Evolutionary conservation across 805 yeast genomes (phyloP).

Genomic region (Schwanniomyces sp.): DNA sequence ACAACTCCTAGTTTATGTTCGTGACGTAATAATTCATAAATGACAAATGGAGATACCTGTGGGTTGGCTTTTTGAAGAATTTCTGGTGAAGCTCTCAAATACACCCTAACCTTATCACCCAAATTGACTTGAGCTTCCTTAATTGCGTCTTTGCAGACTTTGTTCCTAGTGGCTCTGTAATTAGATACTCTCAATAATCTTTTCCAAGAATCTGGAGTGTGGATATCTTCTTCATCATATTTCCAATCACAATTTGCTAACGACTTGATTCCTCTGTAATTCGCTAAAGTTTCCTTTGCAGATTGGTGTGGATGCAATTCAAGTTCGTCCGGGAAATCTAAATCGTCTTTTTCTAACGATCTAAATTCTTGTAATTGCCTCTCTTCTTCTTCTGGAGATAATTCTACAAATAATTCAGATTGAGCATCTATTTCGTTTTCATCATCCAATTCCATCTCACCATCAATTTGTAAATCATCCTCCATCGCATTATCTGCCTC

Average conservation of each 20-base stretch:
- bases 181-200: slow-evolving; percentile 73
- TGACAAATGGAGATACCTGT: slow-evolving; percentile 49
- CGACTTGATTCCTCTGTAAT: slow-evolving; percentile 87
- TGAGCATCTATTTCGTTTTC: slow-evolving; percentile 45
- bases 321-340: slow-evolving; percentile 93
- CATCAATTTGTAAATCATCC: slow-evolving; percentile 15
- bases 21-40: slow-evolving; percentile 76
- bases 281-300: slow-evolving; percentile 69
- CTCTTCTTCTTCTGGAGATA: slow-evolving; percentile 80
- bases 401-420: slow-evolving; percentile 65
- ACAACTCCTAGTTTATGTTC: slow-evolving; percentile 86
- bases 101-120: slow-evolving; percentile 66
- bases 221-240: slow-evolving; percentile 74
- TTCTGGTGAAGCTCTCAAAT: slow-evolving; percentile 54
- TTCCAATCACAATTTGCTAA: slow-evolving; percentile 85
- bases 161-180: slow-evolving; percentile 73
- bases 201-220: slow-evolving; percentile 76
- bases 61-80: slow-evolving; percentile 46
- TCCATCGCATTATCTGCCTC: slow-evolving; percentile 31
- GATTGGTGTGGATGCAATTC: slow-evolving; percentile 77
- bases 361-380: slow-evolving; percentile 72
- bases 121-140: slow-evolving; percentile 41
- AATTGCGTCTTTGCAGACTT: slow-evolving; percentile 58
- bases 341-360: slow-evolving; percentile 72
- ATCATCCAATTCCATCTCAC: slow-evolving; percentile 37